Percentiles rank a stretch among this genome's conserved stretches.
phyloP scores from a whole-genome alignment of 129 eudicot species.

The Silybum marianum region DNA sequence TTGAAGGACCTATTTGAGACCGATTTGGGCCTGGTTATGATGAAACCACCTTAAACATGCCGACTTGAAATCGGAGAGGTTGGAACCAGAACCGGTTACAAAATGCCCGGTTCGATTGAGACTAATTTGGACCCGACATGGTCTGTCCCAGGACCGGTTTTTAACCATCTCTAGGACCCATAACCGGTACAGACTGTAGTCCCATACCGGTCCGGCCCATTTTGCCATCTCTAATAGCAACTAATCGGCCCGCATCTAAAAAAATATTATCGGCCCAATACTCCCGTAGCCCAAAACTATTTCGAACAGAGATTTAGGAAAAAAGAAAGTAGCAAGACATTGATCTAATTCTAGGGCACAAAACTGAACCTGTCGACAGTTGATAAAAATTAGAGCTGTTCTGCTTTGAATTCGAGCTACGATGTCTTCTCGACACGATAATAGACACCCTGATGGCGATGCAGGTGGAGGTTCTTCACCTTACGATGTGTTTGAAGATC shows the following conservation, averaged over 20 bases:
- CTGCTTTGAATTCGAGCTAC: slow-evolving; percentile 25
- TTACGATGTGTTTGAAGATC: slow-evolving; percentile 56
- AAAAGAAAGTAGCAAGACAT: background rate
- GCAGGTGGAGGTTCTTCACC: slow-evolving; percentile 54
- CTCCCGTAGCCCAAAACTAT: background rate
- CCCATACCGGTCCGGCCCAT: too few relatives aligned
- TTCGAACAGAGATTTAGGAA: slow-evolving; percentile 2
- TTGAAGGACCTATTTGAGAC: too few relatives aligned
- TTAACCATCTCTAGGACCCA: too few relatives aligned
- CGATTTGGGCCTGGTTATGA: too few relatives aligned
- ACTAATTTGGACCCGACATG: too few relatives aligned
- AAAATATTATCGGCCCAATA: background rate
- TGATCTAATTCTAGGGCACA: slow-evolving; percentile 31
- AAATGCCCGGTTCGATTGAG: too few relatives aligned
- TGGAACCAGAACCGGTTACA: too few relatives aligned
- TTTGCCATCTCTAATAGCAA: background rate
- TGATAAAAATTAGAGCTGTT: background rate
- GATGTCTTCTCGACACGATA: slow-evolving; percentile 54
- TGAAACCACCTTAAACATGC: too few relatives aligned
- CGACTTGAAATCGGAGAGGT: too few relatives aligned
- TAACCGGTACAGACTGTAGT: too few relatives aligned
- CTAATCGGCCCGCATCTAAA: background rate
- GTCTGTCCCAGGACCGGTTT: too few relatives aligned
- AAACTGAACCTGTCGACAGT: slow-evolving; percentile 20
- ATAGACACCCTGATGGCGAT: slow-evolving; percentile 43